Base-by-base conservation (phyloP, 805 yeast genomes). In the Kluyveromyces starmeri region DNA sequence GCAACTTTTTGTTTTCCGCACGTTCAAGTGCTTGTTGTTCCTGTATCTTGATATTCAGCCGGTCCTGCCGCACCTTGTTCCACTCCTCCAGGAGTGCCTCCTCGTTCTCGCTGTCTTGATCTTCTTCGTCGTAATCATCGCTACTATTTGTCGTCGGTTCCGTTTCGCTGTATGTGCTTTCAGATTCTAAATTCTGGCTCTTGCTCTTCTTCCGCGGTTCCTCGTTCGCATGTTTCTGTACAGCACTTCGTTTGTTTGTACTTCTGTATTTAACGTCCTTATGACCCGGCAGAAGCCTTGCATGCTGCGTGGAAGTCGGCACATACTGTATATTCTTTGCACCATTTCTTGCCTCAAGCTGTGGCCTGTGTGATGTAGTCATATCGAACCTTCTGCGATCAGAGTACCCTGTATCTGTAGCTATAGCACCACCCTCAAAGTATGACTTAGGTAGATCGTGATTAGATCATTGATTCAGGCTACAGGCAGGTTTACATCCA, bases 361-460 rank as follows among this genome's bases (percentile, higher is more conserved):
- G 78, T 0, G 83, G 83, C 50, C 80, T 67, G 47, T 75, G 82
- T 7, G 82, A 80, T 3, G 83, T 73, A 0, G 83, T 74, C 84
- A 78, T 77, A n/a, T 23, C 26, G 5, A 10, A 23, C 6, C 26
- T n/a, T n/a, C n/a, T n/a, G n/a, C n/a, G n/a, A n/a, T n/a, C n/a
- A n/a, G n/a, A n/a, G n/a, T n/a, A n/a, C n/a, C n/a, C n/a, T n/a
- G n/a, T n/a, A n/a, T n/a, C n/a, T n/a, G n/a, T n/a, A n/a, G n/a
- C n/a, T n/a, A n/a, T n/a, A n/a, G n/a, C n/a, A n/a, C n/a, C n/a
- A n/a, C n/a, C n/a, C n/a, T n/a, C n/a, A n/a, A n/a, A n/a, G n/a
- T n/a, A n/a, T n/a, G n/a, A n/a, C n/a, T n/a, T n/a, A n/a, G n/a
- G n/a, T n/a, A n/a, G n/a, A n/a, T n/a, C n/a, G n/a, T n/a, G n/a